A percentile compares a stretch with the other conserved stretches of the same genome.
These are phyloP conservation scores for Salvia miltiorrhiza DNA, from an alignment of 257 asterid genomes.

Conservation along the genomic window DNA sequence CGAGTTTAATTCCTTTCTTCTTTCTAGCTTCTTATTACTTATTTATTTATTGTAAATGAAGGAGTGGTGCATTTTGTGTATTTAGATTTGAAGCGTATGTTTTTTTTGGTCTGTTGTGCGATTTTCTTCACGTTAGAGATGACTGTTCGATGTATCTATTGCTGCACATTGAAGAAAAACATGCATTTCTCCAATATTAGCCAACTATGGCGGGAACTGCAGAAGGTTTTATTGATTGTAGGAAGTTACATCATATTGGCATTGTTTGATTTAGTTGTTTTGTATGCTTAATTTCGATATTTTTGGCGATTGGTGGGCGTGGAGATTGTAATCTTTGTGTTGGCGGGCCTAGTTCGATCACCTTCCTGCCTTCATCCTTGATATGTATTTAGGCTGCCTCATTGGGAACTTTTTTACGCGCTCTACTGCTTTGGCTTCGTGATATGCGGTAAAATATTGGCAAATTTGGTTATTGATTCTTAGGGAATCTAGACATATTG, in stretches of 20 bases:
- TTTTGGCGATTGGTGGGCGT: not conserved
- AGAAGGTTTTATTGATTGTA: not conserved
- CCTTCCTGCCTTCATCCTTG: not conserved
- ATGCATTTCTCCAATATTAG: conserved; percentile 4
- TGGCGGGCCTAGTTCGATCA: not conserved
- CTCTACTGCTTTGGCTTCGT: not conserved
- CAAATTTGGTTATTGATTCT: not conserved
- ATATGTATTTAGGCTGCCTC: not conserved
- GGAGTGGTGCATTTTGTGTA: not conserved
- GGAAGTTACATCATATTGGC: not conserved
- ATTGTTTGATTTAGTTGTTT: not conserved
- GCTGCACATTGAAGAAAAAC: not conserved
- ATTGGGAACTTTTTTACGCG: not conserved
- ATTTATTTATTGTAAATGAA: not conserved
- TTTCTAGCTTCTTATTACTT: not conserved
- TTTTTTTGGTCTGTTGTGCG: not conserved
- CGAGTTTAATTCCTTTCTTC: too few relatives aligned
- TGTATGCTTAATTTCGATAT: not conserved
- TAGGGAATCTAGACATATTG: not conserved
- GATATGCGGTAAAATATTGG: not conserved
- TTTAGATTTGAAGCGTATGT: not conserved
- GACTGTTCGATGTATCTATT: not conserved
- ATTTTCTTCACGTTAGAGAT: not conserved
- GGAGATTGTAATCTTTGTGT: not conserved
- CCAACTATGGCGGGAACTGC: not conserved